phyloP scores from a whole-genome alignment of 208 protist genomes.

The Crithidia mellificae region DNA sequence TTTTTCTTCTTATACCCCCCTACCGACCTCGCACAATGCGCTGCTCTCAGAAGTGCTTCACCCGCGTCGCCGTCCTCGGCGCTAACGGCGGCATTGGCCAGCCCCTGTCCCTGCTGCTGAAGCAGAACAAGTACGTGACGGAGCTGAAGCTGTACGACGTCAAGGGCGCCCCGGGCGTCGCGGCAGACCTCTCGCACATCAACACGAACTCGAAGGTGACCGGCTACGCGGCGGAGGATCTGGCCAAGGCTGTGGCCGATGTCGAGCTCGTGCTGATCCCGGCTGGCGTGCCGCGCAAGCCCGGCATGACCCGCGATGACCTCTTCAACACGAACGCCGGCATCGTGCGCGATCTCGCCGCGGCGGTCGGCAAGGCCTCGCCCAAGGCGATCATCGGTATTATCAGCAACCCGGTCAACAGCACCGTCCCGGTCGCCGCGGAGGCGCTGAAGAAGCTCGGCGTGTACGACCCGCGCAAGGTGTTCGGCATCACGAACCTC shows the following conservation, averaged over 20 bases:
- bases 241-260: constrained; percentile 73
- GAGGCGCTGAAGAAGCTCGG: constrained; percentile 89
- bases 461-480: constrained; percentile 75
- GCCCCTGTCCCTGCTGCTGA: constrained; percentile 94
- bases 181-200: constrained; percentile 91
- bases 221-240: constrained; percentile 74
- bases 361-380: constrained; percentile 75
- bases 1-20: background rate
- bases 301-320: constrained; percentile 96
- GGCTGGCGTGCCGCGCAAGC: constrained; percentile 95
- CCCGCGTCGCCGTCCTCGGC: constrained; percentile 91
- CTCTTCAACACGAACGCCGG: constrained; percentile 96
- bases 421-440: constrained; percentile 93
- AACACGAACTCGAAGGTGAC: constrained; percentile 74
- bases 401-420: constrained; percentile 96
- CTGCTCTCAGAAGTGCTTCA: constrained; percentile 29
- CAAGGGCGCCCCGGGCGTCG: constrained; percentile 75
- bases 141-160: constrained; percentile 91
- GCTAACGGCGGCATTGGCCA: constrained; percentile 96
- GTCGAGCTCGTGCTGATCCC: constrained; percentile 93
- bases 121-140: constrained; percentile 73
- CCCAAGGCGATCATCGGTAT: constrained; percentile 92
- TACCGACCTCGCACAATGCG: constrained; percentile 20
- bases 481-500: constrained; percentile 94
- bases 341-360: constrained; percentile 88